Percentiles rank a stretch among this genome's conserved stretches.
phyloP scores from a whole-genome alignment of 2,329 filamentous ascomycete species.

The Microsporum audouinii region DNA sequence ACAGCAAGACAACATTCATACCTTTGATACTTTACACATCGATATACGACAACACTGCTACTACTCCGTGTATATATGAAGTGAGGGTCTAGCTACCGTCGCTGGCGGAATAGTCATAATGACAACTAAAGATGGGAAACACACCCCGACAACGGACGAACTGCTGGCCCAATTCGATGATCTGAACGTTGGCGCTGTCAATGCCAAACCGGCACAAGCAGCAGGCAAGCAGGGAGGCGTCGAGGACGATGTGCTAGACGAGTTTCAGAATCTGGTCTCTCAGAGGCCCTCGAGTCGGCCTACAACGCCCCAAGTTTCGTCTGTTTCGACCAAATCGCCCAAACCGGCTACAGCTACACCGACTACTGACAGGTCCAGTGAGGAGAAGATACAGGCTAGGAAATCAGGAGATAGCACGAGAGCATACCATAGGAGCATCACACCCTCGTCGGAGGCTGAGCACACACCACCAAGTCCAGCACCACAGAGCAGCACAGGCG shows the following conservation, averaged over 20 bases:
- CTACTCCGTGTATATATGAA: neutral
- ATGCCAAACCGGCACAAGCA: constrained; percentile 9
- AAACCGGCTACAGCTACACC: constrained; percentile 20
- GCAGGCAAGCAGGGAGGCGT: constrained; percentile 17
- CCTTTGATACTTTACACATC: neutral
- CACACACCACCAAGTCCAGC: constrained; percentile 47
- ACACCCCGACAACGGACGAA: constrained; percentile 36
- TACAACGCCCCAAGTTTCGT: constrained; percentile 59
- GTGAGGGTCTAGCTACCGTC: neutral
- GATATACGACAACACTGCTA: neutral
- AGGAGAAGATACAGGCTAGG: constrained; percentile 51
- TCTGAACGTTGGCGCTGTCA: constrained; percentile 28
- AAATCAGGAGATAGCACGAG: constrained; percentile 69
- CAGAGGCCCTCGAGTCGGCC: constrained; percentile 61
- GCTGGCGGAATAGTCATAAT: constrained; percentile 11
- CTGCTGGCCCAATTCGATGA: constrained; percentile 41
- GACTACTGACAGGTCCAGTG: constrained; percentile 44
- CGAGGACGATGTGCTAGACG: constrained; percentile 70
- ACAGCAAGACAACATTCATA: neutral
- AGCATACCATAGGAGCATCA: constrained; percentile 60
- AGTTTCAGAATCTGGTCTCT: constrained; percentile 68
- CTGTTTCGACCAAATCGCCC: constrained; percentile 40
- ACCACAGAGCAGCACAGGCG: constrained; percentile 48
- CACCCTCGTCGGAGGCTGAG: constrained; percentile 40
- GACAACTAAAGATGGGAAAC: constrained; percentile 20